Evolutionary conservation across 2,329 filamentous ascomycete genomes (phyloP).

Genomic region (Pseudopyrenochaeta lycopersici): DNA sequence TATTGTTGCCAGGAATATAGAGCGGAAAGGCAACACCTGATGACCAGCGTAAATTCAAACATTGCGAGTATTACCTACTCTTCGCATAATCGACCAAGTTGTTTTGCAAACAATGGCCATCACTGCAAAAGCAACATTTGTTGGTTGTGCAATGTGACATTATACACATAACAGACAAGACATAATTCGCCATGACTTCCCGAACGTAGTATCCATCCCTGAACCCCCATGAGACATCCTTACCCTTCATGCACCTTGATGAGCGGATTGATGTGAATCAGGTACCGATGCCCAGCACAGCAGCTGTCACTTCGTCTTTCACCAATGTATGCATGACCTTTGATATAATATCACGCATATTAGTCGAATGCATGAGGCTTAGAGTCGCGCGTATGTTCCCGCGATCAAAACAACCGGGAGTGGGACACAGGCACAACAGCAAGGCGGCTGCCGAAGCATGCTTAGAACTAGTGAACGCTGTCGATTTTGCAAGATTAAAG

Average conservation of each 20-base stretch:
- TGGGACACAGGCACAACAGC: no score
- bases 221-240: neutral
- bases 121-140: no score
- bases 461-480: no score
- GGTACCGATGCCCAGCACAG: neutral
- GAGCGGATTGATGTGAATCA: neutral
- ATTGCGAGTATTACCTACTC: neutral
- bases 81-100: no score
- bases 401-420: no score
- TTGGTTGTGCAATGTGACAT: no score
- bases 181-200: neutral
- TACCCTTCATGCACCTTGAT: slow-evolving; percentile 1
- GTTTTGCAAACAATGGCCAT: no score
- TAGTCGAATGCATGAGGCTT: no score
- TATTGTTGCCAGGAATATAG: neutral
- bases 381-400: no score
- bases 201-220: neutral
- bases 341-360: neutral
- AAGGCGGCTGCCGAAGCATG: no score
- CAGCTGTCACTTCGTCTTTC: neutral
- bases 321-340: neutral
- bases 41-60: neutral
- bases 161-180: neutral
- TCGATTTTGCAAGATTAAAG: no score
- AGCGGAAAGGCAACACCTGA: no score